Percentiles rank a stretch among this genome's conserved stretches.
phyloP scores from a whole-genome alignment of 441 rosid species.

The Euphorbia schlechtendalii region DNA sequence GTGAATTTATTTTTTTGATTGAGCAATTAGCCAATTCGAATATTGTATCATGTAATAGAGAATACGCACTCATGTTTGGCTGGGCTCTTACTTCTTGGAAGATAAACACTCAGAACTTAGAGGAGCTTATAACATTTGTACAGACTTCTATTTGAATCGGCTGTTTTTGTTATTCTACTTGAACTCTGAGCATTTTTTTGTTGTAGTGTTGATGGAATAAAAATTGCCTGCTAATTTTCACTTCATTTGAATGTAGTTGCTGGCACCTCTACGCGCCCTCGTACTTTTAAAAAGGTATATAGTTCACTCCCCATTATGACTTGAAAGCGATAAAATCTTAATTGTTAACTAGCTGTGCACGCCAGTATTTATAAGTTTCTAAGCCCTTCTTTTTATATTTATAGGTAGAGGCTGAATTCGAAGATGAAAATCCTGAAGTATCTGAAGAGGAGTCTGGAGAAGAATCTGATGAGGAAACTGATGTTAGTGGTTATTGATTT shows the following conservation, averaged over 20 bases:
- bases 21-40: background rate
- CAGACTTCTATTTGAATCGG: background rate
- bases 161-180: background rate
- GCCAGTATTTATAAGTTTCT: background rate
- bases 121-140: background rate
- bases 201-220: background rate
- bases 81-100: no score
- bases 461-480: constrained; percentile 53
- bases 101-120: no score
- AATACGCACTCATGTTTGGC: background rate
- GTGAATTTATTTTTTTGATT: background rate
- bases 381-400: constrained; percentile 8
- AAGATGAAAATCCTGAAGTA: constrained; percentile 42
- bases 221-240: background rate
- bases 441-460: constrained; percentile 62
- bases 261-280: constrained; percentile 85
- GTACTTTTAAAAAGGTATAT: constrained; percentile 62
- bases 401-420: constrained; percentile 61
- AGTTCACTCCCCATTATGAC: constrained; percentile 14
- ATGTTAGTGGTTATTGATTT: constrained; percentile 50
- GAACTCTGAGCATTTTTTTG: background rate
- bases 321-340: background rate
- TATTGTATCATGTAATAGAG: background rate
- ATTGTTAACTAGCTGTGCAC: background rate
- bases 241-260: constrained; percentile 51